Evolutionary conservation across 208 protist genomes (phyloP).

Genomic region (Crithidia sp.): DNA sequence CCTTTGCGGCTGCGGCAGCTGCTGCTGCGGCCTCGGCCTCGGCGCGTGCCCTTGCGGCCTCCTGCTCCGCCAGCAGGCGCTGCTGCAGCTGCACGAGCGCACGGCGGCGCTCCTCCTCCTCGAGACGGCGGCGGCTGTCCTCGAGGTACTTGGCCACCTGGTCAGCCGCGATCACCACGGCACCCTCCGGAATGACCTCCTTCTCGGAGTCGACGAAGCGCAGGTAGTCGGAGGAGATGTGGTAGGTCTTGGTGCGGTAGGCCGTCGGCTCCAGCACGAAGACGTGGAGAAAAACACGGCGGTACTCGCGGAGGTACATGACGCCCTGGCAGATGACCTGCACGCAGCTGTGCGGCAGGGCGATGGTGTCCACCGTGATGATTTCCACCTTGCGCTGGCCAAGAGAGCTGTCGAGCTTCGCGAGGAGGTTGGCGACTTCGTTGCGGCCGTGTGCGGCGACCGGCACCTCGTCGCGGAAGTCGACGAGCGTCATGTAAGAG

Average conservation of each 20-base stretch:
- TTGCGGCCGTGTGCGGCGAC: slow-evolving; percentile 50
- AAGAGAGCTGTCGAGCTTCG: slow-evolving; percentile 54
- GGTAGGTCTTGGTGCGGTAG: slow-evolving; percentile 78
- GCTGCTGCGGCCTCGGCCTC: slow-evolving; percentile 10
- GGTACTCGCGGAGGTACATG: slow-evolving; percentile 62
- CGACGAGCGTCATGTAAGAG: slow-evolving; percentile 61
- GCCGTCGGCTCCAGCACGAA: slow-evolving; percentile 82
- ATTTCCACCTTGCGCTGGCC: slow-evolving; percentile 82
- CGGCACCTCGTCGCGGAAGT: slow-evolving; percentile 59
- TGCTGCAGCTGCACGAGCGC: slow-evolving; percentile 40
- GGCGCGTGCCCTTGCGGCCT: slow-evolving; percentile 21
- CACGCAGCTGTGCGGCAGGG: slow-evolving; percentile 65
- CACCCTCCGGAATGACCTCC: slow-evolving; percentile 71
- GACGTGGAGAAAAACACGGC: slow-evolving; percentile 70
- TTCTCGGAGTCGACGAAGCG: slow-evolving; percentile 72
- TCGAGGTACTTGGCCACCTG: slow-evolving; percentile 64
- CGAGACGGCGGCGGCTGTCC: slow-evolving; percentile 25
- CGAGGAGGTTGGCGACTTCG: slow-evolving; percentile 58
- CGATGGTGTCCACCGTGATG: slow-evolving; percentile 70
- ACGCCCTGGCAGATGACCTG: slow-evolving; percentile 79
- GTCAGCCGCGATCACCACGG: slow-evolving; percentile 64
- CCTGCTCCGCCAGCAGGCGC: slow-evolving; percentile 36
- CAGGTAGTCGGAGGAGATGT: slow-evolving; percentile 86
- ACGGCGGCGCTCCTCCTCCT: slow-evolving; percentile 44
- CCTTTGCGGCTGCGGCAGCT: background rate